A percentile compares a stretch with the other conserved stretches of the same genome.
phyloP scores from a whole-genome alignment of 306 rosid species.

The Prunus fruticosa region DNA sequence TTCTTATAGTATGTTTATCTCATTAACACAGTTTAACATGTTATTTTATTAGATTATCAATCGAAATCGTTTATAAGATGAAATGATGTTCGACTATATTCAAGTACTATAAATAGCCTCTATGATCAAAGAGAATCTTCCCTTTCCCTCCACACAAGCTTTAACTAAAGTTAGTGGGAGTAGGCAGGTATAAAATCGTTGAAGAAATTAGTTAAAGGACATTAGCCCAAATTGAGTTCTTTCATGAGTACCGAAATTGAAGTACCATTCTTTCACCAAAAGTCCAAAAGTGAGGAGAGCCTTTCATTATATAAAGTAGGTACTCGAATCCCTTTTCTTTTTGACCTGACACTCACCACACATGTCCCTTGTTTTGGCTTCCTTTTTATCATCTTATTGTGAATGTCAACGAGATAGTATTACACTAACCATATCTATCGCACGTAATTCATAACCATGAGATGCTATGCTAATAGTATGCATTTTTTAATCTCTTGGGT shows the following conservation, averaged over 20 bases:
- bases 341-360: neutral
- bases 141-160: neutral
- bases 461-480: too few species aligned
- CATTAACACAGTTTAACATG: too few species aligned
- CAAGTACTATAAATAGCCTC: neutral
- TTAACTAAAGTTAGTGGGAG: neutral
- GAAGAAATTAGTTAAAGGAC: neutral
- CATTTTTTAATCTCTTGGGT: too few species aligned
- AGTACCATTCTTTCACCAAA: neutral
- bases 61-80: too few species aligned
- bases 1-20: too few species aligned
- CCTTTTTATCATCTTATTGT: too few species aligned
- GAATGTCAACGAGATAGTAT: too few species aligned
- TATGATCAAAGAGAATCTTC: neutral
- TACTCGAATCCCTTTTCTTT: neutral
- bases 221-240: neutral
- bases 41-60: too few species aligned
- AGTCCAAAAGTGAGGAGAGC: neutral
- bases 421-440: too few species aligned
- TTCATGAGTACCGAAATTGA: neutral
- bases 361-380: neutral
- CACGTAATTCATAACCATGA: too few species aligned
- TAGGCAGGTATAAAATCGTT: neutral
- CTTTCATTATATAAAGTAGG: neutral
- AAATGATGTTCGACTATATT: neutral